phyloP scores from a whole-genome alignment of 148 eudicot species.

The Cornus kousa region DNA sequence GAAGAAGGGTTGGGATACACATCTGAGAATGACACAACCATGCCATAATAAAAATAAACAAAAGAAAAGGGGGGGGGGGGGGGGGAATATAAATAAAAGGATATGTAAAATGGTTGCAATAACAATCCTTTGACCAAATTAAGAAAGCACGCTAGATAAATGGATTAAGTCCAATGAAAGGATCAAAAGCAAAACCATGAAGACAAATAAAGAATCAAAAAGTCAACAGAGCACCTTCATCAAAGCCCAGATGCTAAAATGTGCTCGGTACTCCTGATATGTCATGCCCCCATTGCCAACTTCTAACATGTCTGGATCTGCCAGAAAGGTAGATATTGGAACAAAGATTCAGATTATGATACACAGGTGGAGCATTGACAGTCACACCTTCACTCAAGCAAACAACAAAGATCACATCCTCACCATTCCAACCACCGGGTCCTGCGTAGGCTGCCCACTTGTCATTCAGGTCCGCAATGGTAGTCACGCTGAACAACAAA shows the following conservation, averaged over 20 bases:
- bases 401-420: slow-evolving; percentile 18
- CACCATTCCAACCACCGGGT: slow-evolving; percentile 99
- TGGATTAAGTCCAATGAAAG: background rate
- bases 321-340: slow-evolving; percentile 10
- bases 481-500: slow-evolving; percentile 61
- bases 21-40: no score
- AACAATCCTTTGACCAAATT: no score
- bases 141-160: background rate
- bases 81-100: no score
- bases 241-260: slow-evolving; percentile 97
- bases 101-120: no score
- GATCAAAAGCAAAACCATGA: background rate
- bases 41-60: no score
- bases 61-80: no score
- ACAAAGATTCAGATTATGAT: background rate
- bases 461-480: slow-evolving; percentile 86
- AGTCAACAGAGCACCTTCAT: slow-evolving; percentile 59
- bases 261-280: slow-evolving; percentile 74
- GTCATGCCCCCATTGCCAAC: slow-evolving; percentile 98
- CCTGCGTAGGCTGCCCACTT: slow-evolving; percentile 98
- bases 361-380: background rate
- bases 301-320: slow-evolving; percentile 99
- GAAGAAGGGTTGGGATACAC: no score
- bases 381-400: background rate
- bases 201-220: background rate